phyloP scores from a whole-genome alignment of 2,329 filamentous ascomycete genomes.

The Arthrobotrys sphaeroides region DNA sequence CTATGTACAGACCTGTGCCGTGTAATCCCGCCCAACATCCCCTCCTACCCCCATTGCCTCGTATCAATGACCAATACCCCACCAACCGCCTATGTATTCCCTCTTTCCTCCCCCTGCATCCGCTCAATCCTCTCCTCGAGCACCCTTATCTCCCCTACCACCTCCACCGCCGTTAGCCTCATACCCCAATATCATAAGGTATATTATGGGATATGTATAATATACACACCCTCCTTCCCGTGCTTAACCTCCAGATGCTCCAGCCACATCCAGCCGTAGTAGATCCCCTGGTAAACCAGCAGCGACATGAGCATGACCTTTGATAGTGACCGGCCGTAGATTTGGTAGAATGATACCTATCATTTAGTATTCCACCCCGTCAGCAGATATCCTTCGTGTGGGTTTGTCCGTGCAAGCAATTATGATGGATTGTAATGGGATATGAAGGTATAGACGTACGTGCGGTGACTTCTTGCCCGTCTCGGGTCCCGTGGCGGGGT shows the following conservation, averaged over 20 bases:
- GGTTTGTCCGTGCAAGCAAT: no score
- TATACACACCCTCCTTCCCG: conserved; percentile 67
- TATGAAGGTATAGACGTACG: conserved; percentile 36
- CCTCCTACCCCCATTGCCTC: no score
- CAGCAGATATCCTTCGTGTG: no score
- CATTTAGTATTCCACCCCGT: background rate
- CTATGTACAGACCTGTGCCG: no score
- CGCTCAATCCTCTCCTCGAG: conserved; percentile 39
- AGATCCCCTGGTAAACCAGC: conserved; percentile 79
- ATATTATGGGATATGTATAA: background rate
- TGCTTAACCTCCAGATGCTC: conserved; percentile 75
- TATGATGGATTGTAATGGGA: no score
- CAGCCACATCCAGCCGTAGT: conserved; percentile 78
- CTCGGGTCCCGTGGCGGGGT: conserved; percentile 7
- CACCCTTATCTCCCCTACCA: conserved; percentile 29
- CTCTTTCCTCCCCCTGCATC: conserved; percentile 28
- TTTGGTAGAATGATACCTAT: conserved; percentile 76
- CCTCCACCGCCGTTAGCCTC: background rate
- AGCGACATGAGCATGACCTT: conserved; percentile 79
- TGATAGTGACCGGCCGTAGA: conserved; percentile 75
- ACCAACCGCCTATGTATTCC: background rate
- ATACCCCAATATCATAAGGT: background rate
- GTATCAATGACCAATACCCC: no score
- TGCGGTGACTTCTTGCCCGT: conserved; percentile 47
- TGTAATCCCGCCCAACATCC: no score